Evolutionary conservation across 306 rosid species (phyloP).

Genomic region (Cucurbita pepo): DNA sequence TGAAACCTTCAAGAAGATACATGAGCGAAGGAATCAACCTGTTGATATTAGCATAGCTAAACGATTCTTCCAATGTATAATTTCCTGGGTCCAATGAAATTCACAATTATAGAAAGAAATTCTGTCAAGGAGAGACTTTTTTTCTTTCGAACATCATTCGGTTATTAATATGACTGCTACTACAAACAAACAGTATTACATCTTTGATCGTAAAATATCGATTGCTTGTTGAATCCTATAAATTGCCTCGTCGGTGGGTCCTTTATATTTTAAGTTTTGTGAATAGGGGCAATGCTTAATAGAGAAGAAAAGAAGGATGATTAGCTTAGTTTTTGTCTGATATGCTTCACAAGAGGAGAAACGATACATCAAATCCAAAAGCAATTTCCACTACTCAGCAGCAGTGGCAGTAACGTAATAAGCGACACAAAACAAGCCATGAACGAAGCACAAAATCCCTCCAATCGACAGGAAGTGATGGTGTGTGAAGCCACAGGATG

Average conservation of each 20-base stretch:
- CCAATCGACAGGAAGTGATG: conserved; percentile 93
- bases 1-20: too few species aligned
- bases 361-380: background rate
- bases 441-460: conserved; percentile 79
- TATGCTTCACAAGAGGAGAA: background rate
- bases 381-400: conserved; percentile 8
- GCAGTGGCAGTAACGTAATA: conserved; percentile 70
- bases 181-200: too few species aligned
- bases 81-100: background rate
- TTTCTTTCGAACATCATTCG: too few species aligned
- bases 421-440: conserved; percentile 53
- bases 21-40: too few species aligned
- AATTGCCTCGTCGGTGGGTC: too few species aligned
- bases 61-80: background rate
- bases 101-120: background rate
- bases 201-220: too few species aligned
- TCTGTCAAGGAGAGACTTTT: too few species aligned
- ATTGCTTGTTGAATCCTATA: too few species aligned
- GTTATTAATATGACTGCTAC: too few species aligned
- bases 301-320: background rate
- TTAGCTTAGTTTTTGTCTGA: background rate
- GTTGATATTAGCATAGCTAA: background rate
- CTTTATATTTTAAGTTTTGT: background rate
- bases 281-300: background rate
- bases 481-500: conserved; percentile 81